These are phyloP conservation scores for Pyrus communis DNA, from an alignment of 306 rosid genomes.

Conservation along the genomic window DNA sequence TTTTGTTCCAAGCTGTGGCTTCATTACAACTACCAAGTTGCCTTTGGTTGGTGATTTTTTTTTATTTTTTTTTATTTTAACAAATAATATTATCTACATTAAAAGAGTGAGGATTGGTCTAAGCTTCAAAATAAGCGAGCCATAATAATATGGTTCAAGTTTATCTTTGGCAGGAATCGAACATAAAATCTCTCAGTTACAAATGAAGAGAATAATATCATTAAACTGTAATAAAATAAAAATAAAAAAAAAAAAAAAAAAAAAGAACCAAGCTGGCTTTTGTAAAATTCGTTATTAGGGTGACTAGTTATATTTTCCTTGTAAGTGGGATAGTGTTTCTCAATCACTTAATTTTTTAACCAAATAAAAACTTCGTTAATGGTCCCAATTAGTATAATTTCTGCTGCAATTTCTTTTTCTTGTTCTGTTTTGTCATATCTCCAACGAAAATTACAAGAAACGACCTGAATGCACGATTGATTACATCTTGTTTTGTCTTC, in stretches of 20 bases:
- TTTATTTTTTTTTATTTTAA: too few species aligned
- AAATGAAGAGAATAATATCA: too few species aligned
- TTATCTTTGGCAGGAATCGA: fast-evolving
- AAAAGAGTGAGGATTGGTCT: too few species aligned
- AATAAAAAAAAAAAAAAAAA: too few species aligned
- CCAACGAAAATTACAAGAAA: background rate
- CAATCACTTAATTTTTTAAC: background rate
- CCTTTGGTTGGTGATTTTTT: background rate
- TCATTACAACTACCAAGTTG: background rate
- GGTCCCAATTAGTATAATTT: background rate
- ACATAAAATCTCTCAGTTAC: fast-evolving
- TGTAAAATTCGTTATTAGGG: too few species aligned
- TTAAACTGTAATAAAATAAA: too few species aligned
- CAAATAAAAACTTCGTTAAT: background rate
- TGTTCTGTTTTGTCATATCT: background rate
- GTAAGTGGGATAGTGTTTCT: background rate
- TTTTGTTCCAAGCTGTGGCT: too few species aligned
- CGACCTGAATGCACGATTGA: background rate
- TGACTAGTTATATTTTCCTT: too few species aligned
- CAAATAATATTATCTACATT: too few species aligned
- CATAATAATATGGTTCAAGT: too few species aligned
- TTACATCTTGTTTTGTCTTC: background rate
- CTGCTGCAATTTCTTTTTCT: background rate
- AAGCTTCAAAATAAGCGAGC: too few species aligned
- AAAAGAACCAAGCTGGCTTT: too few species aligned